Conservation (phyloP, 257 asterid genomes). For the Plantago major region DNA sequence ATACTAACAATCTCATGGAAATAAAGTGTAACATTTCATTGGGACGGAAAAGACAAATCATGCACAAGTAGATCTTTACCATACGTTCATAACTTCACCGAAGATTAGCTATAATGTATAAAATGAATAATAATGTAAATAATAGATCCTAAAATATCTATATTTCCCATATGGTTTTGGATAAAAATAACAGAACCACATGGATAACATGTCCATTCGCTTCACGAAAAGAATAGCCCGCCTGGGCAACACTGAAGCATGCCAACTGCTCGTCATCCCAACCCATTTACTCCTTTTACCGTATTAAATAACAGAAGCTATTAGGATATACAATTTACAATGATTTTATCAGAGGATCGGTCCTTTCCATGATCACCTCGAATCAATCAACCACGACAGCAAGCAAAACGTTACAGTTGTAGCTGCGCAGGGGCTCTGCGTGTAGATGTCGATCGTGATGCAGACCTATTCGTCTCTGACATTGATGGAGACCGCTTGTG, state of each 20-base stretch:
- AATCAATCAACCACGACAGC: conserved; percentile 23
- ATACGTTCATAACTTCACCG: too few relatives aligned
- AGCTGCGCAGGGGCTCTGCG: conserved; percentile 64
- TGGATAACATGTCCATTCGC: conserved; percentile 30
- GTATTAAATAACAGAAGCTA: conserved; percentile 48
- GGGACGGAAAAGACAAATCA: too few relatives aligned
- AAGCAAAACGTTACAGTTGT: conserved; percentile 36
- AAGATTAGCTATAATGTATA: neutral
- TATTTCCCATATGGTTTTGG: conserved; percentile 52
- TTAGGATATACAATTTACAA: conserved; percentile 75
- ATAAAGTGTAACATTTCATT: too few relatives aligned
- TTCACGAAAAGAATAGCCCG: conserved; percentile 31
- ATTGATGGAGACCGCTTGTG: conserved; percentile 36
- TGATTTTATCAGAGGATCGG: conserved; percentile 17
- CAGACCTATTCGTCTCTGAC: conserved; percentile 47
- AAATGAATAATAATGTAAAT: conserved; percentile 26
- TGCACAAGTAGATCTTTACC: too few relatives aligned
- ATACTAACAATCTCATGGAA: too few relatives aligned
- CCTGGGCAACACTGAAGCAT: conserved; percentile 35
- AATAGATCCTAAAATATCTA: conserved; percentile 27
- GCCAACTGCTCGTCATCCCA: conserved; percentile 32
- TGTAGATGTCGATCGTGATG: conserved; percentile 65
- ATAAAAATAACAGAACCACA: conserved; percentile 61
- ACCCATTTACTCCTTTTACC: conserved; percentile 13
- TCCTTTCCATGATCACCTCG: neutral